A percentile compares a stretch with the other conserved stretches of the same genome.
phyloP scores from a whole-genome alignment of 345 rosid species.

The Raphanus sativus region DNA sequence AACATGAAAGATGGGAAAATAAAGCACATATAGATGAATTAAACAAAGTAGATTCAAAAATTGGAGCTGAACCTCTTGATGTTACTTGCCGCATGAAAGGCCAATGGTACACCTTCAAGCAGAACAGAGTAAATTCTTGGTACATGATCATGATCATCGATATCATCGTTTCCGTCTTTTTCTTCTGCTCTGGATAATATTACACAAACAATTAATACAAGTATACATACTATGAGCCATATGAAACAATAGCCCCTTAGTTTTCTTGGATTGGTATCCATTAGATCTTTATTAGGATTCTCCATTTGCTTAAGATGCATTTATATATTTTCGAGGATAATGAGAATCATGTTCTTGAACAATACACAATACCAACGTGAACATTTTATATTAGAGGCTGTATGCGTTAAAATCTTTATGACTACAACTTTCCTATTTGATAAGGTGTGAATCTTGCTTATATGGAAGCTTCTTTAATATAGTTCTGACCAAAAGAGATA shows the following conservation, averaged over 20 bases:
- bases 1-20: background rate
- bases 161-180: background rate
- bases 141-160: conserved; percentile 36
- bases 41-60: background rate
- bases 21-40: background rate
- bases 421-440: conserved; percentile 9
- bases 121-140: conserved; percentile 53
- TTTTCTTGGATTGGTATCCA: conserved; percentile 31
- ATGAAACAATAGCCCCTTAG: conserved; percentile 8
- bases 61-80: conserved; percentile 44
- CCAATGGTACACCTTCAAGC: conserved; percentile 64
- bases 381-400: background rate
- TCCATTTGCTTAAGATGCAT: conserved; percentile 16
- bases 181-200: conserved; percentile 33
- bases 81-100: conserved; percentile 38
- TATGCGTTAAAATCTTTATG: conserved; percentile 26
- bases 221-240: conserved; percentile 37
- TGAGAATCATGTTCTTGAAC: conserved; percentile 32
- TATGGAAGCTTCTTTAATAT: conserved; percentile 5
- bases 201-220: conserved; percentile 26
- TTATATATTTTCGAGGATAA: conserved; percentile 18
- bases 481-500: background rate
- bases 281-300: conserved; percentile 14
- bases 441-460: conserved; percentile 31
- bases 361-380: conserved; percentile 36